A percentile compares a stretch with the other conserved stretches of the same genome.
phyloP scores from a whole-genome alignment of 2,329 filamentous ascomycete species.

The Nigrospora sphaerica region DNA sequence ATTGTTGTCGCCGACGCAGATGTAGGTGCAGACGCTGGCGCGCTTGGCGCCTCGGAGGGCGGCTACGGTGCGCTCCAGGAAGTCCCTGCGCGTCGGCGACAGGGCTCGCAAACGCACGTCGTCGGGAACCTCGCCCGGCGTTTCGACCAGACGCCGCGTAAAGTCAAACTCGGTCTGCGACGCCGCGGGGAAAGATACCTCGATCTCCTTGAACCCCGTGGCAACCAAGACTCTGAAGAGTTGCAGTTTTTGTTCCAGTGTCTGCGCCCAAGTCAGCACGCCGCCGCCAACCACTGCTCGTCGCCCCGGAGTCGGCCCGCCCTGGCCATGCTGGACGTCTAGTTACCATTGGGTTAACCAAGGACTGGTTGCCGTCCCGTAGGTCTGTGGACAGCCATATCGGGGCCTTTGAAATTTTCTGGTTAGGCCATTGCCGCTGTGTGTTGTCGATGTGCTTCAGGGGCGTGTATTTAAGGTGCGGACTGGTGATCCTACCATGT shows the following conservation, averaged over 20 bases:
- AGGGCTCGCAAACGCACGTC: slow-evolving; percentile 18
- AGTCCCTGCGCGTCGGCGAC: slow-evolving; percentile 14
- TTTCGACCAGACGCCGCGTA: slow-evolving; percentile 10
- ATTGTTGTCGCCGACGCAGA: slow-evolving; percentile 7
- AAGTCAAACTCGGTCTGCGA: slow-evolving; percentile 18
- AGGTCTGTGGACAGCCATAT: slow-evolving; percentile 63
- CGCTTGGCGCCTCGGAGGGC: slow-evolving; percentile 9
- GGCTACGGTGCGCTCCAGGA: slow-evolving; percentile 9
- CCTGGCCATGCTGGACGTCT: no score
- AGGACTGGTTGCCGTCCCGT: slow-evolving; percentile 44
- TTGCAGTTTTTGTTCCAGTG: slow-evolving; percentile 9
- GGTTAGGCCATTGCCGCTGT: slow-evolving; percentile 4
- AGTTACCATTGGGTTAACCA: slow-evolving; percentile 5
- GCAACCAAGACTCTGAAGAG: slow-evolving; percentile 18
- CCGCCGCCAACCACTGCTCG: no score
- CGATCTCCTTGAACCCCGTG: slow-evolving; percentile 19
- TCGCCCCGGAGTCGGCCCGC: no score
- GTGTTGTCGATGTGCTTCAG: neutral
- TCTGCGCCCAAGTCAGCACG: neutral
- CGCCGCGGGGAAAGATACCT: slow-evolving; percentile 18
- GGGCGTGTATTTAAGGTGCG: neutral
- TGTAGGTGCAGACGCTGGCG: slow-evolving; percentile 8
- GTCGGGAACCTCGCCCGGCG: slow-evolving; percentile 12
- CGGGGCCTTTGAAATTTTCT: slow-evolving; percentile 32
- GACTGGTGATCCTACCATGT: neutral